Percentiles rank a stretch among this genome's conserved stretches.
These are phyloP conservation scores for Hyaloscypha finlandica DNA, from an alignment of 495 filamentous ascomycete species.

Conservation along the genomic window DNA sequence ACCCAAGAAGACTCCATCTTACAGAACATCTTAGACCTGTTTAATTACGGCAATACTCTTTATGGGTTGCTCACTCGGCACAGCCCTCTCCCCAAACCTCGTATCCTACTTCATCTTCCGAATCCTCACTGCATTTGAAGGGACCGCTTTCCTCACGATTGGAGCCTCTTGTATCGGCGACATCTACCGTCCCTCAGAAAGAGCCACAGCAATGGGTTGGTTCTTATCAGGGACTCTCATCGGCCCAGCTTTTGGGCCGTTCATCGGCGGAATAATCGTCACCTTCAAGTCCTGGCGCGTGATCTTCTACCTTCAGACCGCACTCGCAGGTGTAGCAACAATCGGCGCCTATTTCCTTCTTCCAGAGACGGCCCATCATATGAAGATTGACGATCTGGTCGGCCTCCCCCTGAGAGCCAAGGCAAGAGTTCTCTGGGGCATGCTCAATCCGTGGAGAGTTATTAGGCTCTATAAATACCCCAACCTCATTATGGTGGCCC, in stretches of 20 bases:
- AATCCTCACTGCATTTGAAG: conserved; percentile 68
- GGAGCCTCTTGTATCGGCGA: conserved; percentile 67
- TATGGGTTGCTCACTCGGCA: conserved; percentile 63
- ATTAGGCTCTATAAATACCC: conserved; percentile 63
- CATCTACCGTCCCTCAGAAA: conserved; percentile 63
- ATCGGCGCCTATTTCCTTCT: conserved; percentile 64
- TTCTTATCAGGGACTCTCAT: conserved; percentile 69
- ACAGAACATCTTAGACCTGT: conserved; percentile 47
- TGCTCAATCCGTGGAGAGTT: conserved; percentile 65
- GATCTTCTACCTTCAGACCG: conserved; percentile 74
- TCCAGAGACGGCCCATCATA: conserved; percentile 69
- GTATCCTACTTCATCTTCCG: conserved; percentile 70
- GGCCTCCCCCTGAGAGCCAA: conserved; percentile 51
- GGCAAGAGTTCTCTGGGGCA: conserved; percentile 52
- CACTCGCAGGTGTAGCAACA: conserved; percentile 56
- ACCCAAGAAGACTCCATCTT: conserved; percentile 8
- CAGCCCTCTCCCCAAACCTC: conserved; percentile 66
- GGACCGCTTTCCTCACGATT: conserved; percentile 67
- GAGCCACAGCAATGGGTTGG: conserved; percentile 70
- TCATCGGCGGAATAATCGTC: conserved; percentile 68
- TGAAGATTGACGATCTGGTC: conserved; percentile 54
- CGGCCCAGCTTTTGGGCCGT: conserved; percentile 71
- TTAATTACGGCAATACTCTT: conserved; percentile 59
- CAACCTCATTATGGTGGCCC: conserved; percentile 61
- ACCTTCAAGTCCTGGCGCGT: conserved; percentile 68